phyloP scores from a whole-genome alignment of 2,329 filamentous ascomycete species.

The Hypoxylon rubiginosum region DNA sequence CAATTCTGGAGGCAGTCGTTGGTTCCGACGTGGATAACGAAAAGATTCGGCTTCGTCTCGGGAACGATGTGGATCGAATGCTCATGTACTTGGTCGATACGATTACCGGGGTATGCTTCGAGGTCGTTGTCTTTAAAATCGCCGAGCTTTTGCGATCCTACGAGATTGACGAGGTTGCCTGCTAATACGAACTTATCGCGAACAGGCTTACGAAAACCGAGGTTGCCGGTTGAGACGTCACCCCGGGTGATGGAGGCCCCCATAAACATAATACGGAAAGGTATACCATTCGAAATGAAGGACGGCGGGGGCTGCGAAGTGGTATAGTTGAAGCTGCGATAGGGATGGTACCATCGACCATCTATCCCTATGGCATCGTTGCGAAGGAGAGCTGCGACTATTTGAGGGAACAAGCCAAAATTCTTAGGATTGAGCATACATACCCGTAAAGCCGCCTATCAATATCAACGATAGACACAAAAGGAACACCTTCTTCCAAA shows the following conservation, averaged over 20 bases:
- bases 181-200: slow-evolving; percentile 47
- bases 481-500: neutral
- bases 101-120: slow-evolving; percentile 47
- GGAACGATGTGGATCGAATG: slow-evolving; percentile 41
- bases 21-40: slow-evolving; percentile 49
- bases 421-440: neutral
- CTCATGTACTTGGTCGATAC: slow-evolving; percentile 46
- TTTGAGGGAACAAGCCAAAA: neutral
- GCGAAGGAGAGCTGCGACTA: neutral
- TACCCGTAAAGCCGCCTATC: neutral
- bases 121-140: slow-evolving; percentile 48
- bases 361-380: neutral
- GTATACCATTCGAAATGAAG: slow-evolving; percentile 23
- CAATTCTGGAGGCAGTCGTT: slow-evolving; percentile 50
- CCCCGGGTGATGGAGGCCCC: slow-evolving; percentile 47
- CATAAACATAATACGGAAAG: slow-evolving; percentile 47
- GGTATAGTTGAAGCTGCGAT: neutral
- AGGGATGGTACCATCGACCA: neutral
- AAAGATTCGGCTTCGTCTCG: slow-evolving; percentile 45
- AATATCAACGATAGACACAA: neutral
- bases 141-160: slow-evolving; percentile 48
- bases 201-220: slow-evolving; percentile 47
- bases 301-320: neutral
- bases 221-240: slow-evolving; percentile 41
- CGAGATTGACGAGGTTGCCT: slow-evolving; percentile 47